Percentiles rank a stretch among this genome's conserved stretches.
phyloP scores from a whole-genome alignment of 2,329 filamentous ascomycete species.

The Curvularia sp. region DNA sequence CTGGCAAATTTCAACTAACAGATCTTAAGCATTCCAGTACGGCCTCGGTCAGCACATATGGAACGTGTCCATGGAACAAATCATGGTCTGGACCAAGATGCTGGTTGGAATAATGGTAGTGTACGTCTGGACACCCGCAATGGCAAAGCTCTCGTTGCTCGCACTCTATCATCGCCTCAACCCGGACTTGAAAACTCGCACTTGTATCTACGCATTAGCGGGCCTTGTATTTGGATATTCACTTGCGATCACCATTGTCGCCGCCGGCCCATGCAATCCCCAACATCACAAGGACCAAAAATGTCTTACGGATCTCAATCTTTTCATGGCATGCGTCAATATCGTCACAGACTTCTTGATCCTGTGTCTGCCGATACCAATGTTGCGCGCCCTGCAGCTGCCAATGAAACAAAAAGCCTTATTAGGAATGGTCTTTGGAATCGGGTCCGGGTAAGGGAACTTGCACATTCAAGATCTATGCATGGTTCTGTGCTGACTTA shows the following conservation, averaged over 20 bases:
- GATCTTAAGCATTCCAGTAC: slow-evolving; percentile 23
- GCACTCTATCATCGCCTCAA: slow-evolving; percentile 30
- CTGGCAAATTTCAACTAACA: slow-evolving; percentile 7
- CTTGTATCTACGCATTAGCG: slow-evolving; percentile 23
- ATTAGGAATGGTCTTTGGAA: slow-evolving; percentile 37
- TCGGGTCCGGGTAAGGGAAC: slow-evolving; percentile 32
- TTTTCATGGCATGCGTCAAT: slow-evolving; percentile 38
- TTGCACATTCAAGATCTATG: neutral
- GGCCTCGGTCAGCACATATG: slow-evolving; percentile 30
- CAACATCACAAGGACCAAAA: slow-evolving; percentile 17
- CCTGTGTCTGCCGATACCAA: slow-evolving; percentile 37
- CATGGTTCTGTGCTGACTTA: slow-evolving; percentile 2
- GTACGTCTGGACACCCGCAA: slow-evolving; percentile 32
- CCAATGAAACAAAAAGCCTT: slow-evolving; percentile 38
- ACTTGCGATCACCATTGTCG: slow-evolving; percentile 26
- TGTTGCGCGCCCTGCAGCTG: slow-evolving; percentile 34
- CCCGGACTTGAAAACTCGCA: slow-evolving; percentile 17
- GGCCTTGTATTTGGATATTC: slow-evolving; percentile 26
- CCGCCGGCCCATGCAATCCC: slow-evolving; percentile 29
- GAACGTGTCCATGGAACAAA: slow-evolving; percentile 22
- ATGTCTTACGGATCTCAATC: slow-evolving; percentile 27
- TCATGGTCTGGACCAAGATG: slow-evolving; percentile 19
- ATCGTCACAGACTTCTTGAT: slow-evolving; percentile 48
- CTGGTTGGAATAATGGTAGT: slow-evolving; percentile 26
- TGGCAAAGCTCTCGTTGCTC: slow-evolving; percentile 31